These are phyloP conservation scores for Acaromyces ingoldii DNA, from an alignment of 1,284 basidiomycete species.

Conservation along the genomic window DNA sequence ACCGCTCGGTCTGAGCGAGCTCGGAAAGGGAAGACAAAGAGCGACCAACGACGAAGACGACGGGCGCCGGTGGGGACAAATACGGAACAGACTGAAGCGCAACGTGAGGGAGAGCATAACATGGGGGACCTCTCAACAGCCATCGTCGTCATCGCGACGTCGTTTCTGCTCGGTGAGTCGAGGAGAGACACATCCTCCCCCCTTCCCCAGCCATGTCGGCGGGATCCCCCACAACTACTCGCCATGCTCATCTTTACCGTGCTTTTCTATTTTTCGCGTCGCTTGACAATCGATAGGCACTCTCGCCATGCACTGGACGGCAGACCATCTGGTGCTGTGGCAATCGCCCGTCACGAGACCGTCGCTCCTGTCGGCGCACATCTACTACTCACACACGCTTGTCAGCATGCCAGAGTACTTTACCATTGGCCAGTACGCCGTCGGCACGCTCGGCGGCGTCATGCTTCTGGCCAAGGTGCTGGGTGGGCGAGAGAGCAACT, in stretches of 20 bases:
- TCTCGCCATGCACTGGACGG: slow-evolving; percentile 48
- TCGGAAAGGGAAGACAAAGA: no score
- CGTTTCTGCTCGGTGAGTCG: slow-evolving; percentile 42
- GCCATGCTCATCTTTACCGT: background rate
- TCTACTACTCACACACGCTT: slow-evolving; percentile 43
- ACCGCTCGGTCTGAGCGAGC: no score
- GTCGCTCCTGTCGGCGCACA: slow-evolving; percentile 38
- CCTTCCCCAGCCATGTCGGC: background rate
- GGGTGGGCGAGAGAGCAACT: slow-evolving; percentile 45
- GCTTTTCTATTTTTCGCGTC: no score
- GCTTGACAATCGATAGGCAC: slow-evolving; percentile 37
- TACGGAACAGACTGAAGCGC: no score
- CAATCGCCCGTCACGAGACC: slow-evolving; percentile 36
- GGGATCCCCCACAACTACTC: background rate
- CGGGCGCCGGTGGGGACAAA: no score
- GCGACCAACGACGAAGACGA: no score
- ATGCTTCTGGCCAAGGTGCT: slow-evolving; percentile 36
- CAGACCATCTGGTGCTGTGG: slow-evolving; percentile 49
- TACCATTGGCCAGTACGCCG: slow-evolving; percentile 19
- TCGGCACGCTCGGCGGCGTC: slow-evolving; percentile 23
- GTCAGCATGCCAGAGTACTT: slow-evolving; percentile 28
- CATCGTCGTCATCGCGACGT: slow-evolving; percentile 22
- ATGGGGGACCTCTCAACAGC: slow-evolving; percentile 31
- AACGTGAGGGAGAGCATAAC: background rate
- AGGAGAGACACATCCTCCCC: no score